These are phyloP conservation scores for Dendrocalamus sinicus DNA, from an alignment of 176 grass and related monocot species.

Conservation along the genomic window DNA sequence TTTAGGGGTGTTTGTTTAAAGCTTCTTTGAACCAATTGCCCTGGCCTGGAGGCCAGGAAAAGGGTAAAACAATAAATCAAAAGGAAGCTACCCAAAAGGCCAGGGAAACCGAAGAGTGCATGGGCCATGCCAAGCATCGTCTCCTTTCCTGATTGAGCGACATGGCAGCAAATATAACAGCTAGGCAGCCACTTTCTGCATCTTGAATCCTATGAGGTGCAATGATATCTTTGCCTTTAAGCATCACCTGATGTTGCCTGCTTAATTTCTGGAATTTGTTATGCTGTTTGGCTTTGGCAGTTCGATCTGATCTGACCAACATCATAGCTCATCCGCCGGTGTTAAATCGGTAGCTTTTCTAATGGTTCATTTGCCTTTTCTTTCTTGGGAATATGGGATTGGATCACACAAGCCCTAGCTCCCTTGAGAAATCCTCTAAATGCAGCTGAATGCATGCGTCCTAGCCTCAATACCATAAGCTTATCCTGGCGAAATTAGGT, in stretches of 20 bases:
- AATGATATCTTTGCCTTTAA: neutral
- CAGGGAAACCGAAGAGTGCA: neutral
- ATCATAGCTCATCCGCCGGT: neutral
- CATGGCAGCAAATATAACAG: neutral
- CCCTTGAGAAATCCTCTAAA: no score
- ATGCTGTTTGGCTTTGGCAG: neutral
- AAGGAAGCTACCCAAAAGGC: neutral
- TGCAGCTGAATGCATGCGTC: no score
- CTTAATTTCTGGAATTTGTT: neutral
- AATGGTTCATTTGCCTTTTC: neutral
- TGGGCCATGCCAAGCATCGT: neutral
- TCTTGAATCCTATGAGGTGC: neutral
- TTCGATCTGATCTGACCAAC: neutral
- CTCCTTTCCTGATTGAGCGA: neutral
- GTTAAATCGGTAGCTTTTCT: neutral
- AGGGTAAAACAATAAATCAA: neutral
- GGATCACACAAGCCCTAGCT: neutral
- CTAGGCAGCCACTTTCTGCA: neutral
- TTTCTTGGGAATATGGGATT: neutral
- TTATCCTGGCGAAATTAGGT: no score
- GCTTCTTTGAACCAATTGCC: neutral
- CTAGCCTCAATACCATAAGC: no score
- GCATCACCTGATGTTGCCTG: neutral
- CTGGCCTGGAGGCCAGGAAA: neutral
- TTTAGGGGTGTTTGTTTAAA: neutral